Conservation (phyloP, 306 rosid species). For the Leucaena leucocephala region DNA sequence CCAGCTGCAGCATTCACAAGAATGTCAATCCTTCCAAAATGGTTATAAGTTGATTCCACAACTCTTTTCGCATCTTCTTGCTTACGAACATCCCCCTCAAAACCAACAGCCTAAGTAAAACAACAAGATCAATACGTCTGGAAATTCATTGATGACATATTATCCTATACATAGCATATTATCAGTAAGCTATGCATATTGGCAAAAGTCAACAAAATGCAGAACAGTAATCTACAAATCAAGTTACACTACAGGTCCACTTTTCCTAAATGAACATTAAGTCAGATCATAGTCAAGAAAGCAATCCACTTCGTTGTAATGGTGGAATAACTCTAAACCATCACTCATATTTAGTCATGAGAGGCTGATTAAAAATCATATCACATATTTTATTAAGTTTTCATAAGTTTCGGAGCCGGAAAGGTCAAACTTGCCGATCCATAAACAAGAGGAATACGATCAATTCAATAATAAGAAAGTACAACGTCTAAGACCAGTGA, state of each 20-base stretch:
- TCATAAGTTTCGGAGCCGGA: neutral
- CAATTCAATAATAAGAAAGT: neutral
- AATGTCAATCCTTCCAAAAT: constrained; percentile 80
- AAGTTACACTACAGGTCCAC: neutral
- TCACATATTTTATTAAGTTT: no score
- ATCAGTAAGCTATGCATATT: neutral
- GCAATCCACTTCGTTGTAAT: no score
- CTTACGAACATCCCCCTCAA: constrained; percentile 89
- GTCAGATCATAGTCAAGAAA: neutral
- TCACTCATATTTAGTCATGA: no score
- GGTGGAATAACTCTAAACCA: no score
- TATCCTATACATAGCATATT: neutral
- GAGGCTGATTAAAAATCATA: neutral
- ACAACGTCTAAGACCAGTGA: neutral
- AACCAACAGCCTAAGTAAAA: constrained; percentile 63
- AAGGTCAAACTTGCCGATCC: neutral
- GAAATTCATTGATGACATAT: neutral
- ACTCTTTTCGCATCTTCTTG: constrained; percentile 85
- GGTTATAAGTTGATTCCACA: constrained; percentile 71
- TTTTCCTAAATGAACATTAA: neutral
- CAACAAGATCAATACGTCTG: neutral
- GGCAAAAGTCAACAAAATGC: neutral
- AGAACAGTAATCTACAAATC: neutral
- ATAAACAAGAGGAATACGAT: neutral
- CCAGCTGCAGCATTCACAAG: constrained; percentile 97